These are phyloP conservation scores for Begonia fuchsioides DNA, from an alignment of 306 rosid genomes.

Conservation along the genomic window DNA sequence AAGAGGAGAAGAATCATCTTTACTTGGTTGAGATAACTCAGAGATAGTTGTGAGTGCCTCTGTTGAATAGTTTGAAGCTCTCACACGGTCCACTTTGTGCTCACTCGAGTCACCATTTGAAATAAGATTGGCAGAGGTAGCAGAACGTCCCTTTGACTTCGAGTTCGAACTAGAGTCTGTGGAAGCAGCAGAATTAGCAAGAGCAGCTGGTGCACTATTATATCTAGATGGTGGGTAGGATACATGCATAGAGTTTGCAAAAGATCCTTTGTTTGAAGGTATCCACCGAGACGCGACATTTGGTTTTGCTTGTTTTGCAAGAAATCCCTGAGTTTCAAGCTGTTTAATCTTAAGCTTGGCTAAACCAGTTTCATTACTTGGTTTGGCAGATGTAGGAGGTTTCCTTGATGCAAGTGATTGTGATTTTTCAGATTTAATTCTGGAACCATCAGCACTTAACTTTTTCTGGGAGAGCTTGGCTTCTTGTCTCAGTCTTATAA, in stretches of 20 bases:
- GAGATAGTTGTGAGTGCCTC: slow-evolving; percentile 26
- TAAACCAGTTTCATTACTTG: slow-evolving; percentile 22
- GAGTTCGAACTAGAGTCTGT: slow-evolving; percentile 39
- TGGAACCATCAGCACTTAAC: slow-evolving; percentile 27
- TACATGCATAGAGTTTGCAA: slow-evolving; percentile 65
- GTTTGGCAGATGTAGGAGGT: slow-evolving; percentile 40
- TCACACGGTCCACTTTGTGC: slow-evolving; percentile 26
- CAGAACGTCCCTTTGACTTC: slow-evolving; percentile 29
- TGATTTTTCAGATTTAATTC: slow-evolving; percentile 44
- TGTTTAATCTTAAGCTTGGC: slow-evolving; percentile 51
- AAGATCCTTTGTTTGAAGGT: slow-evolving; percentile 70
- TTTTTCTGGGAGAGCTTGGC: slow-evolving; percentile 29
- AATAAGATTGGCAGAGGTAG: slow-evolving; percentile 6
- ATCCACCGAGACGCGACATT: slow-evolving; percentile 63
- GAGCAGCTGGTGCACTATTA: slow-evolving; percentile 54
- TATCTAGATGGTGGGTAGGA: slow-evolving; percentile 65
- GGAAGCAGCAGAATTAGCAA: slow-evolving; percentile 19
- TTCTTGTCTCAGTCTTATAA: slow-evolving; percentile 23
- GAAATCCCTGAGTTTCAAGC: slow-evolving; percentile 45
- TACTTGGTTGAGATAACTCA: slow-evolving; percentile 17
- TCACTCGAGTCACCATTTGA: slow-evolving; percentile 31
- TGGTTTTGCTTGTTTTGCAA: slow-evolving; percentile 57
- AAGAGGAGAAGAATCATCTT: slow-evolving; percentile 15
- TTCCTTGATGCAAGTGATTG: slow-evolving; percentile 34
- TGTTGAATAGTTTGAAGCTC: slow-evolving; percentile 29